Base-by-base conservation (phyloP, 345 rosid genomes). In the Eucalyptus shirleyi region DNA sequence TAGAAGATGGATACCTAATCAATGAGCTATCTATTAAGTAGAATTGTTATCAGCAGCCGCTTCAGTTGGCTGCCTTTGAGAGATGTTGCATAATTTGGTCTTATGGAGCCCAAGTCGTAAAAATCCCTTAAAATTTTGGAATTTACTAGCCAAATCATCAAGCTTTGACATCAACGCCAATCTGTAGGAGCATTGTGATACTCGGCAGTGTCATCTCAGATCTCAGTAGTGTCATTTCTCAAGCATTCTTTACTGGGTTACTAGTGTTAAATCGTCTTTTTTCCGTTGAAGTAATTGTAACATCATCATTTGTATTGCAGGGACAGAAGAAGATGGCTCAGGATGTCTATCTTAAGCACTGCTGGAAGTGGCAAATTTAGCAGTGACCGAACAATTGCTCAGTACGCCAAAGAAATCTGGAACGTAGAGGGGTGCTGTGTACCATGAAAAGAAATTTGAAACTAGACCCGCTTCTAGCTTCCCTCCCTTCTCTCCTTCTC, bases 341-440 rank as follows among this genome's bases (percentile, higher is more conserved):
- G 91, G 93, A 97, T 96, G 98, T 98, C 99, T 42, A 98, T 98
- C 88, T 65, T 97, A 88, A 98, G 98, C 95, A 96, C 99, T 8
- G 98, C 98, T 21, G 99, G 99, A 37, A 93, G 96, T 21, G 98
- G 98, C 88, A 97, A 98, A 91, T 98, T 98, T 93, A 96, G 97
- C 93, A 97, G 99, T 32, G 99, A 98, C 87, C 94, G 98, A 8
- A 97, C 99, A 10, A 95, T 98, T 60, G 93, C 96, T 90, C 97
- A 98, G 88, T 97, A 97, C 81, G 99, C 99, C 7, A 95, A 94
- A 87, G 99, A 98, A 90, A 97, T 98, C 34, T 98, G 99, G 98
- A 96, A 95, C 93, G 95, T 97, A 7, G 91, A 94, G 90, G 97
- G 95, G 87, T 95, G 99, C 93, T 93, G 92, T 23, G 95, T 95